Percentiles rank a stretch among this genome's conserved stretches.
Conservation (phyloP, 2,329 filamentous ascomycete species). For the Pseudocercospora macadamiae region DNA sequence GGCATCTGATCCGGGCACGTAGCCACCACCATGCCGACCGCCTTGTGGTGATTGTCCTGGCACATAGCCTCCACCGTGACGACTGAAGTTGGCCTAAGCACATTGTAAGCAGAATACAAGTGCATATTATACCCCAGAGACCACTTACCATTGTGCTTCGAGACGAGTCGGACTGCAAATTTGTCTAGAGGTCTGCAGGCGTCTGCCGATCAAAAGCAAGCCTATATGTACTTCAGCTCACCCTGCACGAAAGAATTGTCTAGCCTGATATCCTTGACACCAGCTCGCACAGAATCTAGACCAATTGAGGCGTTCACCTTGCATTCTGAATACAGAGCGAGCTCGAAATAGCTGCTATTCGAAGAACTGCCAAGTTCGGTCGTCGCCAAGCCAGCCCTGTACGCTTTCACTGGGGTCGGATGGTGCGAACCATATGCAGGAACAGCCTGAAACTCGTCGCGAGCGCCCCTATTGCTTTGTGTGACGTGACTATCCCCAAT, state of each 20-base stretch:
- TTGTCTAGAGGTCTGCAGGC: too few species aligned
- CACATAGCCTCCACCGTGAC: slow-evolving; percentile 11
- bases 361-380: neutral
- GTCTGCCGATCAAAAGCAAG: too few species aligned
- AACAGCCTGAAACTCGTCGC: neutral
- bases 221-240: neutral
- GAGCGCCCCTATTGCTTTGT: slow-evolving; percentile 5
- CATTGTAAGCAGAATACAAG: neutral
- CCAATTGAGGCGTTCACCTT: neutral
- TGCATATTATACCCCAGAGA: neutral
- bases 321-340: neutral
- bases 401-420: neutral
- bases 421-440: neutral
- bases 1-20: neutral
- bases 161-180: neutral
- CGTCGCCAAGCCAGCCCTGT: neutral
- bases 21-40: neutral
- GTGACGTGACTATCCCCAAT: neutral
- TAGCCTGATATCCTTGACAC: neutral
- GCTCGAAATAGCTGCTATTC: neutral
- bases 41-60: slow-evolving; percentile 1
- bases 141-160: neutral
- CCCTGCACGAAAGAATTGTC: neutral
- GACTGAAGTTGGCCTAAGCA: neutral
- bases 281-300: neutral